phyloP scores from a whole-genome alignment of 2,329 filamentous ascomycete species.

The Zelopaecilomyces penicillatus region DNA sequence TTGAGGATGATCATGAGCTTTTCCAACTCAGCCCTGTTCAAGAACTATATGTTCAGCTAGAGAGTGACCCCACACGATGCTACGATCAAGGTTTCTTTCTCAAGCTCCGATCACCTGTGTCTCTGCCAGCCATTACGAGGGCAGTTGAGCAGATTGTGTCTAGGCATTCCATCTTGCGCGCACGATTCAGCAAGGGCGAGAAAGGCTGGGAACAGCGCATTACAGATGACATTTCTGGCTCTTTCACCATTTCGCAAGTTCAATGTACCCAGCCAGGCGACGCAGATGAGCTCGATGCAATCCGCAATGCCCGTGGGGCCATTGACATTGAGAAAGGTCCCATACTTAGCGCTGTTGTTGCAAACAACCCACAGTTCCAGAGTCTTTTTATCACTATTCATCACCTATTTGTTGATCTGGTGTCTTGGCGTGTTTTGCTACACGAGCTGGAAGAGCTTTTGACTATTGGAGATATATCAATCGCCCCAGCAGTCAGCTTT shows the following conservation, averaged over 20 bases:
- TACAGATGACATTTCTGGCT: conserved; percentile 1
- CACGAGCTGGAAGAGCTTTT: conserved; percentile 32
- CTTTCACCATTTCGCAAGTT: not conserved
- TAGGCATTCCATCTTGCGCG: conserved; percentile 5
- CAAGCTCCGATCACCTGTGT: not conserved
- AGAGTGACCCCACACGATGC: not conserved
- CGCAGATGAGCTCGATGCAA: not conserved
- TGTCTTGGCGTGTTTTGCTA: conserved; percentile 34
- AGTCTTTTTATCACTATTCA: conserved; percentile 21
- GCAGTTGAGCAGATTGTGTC: conserved; percentile 2
- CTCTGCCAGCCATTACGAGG: not conserved
- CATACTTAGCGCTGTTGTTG: conserved; percentile 3
- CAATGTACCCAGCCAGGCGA: conserved; percentile 1
- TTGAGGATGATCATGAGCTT: not conserved
- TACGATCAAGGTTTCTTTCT: conserved; percentile 1
- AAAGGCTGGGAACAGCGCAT: conserved; percentile 1
- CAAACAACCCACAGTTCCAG: conserved; percentile 9
- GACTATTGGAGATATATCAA: conserved; percentile 6
- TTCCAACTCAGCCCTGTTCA: conserved; percentile 3
- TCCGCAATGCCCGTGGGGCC: conserved; percentile 3
- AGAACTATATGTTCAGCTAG: not conserved
- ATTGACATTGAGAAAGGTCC: conserved; percentile 6
- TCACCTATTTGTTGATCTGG: conserved; percentile 30
- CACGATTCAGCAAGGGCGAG: not conserved
- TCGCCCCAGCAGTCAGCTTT: not conserved